Conservation (phyloP, 305 asterid genomes). For the Vinca major region DNA sequence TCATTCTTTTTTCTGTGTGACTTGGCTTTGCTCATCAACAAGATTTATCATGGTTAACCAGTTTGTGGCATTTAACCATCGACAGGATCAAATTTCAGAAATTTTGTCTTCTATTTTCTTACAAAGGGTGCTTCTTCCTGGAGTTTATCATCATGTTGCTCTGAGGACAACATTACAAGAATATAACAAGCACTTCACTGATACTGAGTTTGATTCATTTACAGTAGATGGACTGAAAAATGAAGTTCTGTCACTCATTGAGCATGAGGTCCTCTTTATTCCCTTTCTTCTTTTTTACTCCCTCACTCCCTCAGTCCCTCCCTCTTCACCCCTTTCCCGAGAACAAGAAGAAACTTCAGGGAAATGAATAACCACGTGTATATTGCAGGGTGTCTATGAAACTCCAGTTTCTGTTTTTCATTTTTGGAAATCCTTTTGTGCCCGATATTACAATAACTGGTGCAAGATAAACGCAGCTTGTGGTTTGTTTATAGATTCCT, state of each 20-base stretch:
- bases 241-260: slow-evolving; percentile 68
- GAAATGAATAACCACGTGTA: slow-evolving; percentile 24
- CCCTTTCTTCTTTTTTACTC: slow-evolving; percentile 10
- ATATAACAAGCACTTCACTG: slow-evolving; percentile 62
- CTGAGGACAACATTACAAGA: slow-evolving; percentile 69
- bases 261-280: slow-evolving; percentile 51
- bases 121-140: slow-evolving; percentile 81
- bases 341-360: slow-evolving; percentile 7
- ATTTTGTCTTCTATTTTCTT: slow-evolving; percentile 72
- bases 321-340: neutral
- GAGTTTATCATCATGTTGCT: slow-evolving; percentile 57
- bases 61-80: neutral
- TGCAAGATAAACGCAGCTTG: slow-evolving; percentile 57
- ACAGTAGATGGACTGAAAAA: slow-evolving; percentile 74
- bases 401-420: slow-evolving; percentile 60
- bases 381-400: slow-evolving; percentile 56
- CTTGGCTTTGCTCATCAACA: neutral
- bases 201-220: slow-evolving; percentile 67
- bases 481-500: slow-evolving; percentile 71
- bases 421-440: slow-evolving; percentile 65
- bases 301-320: neutral
- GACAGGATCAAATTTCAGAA: slow-evolving; percentile 82
- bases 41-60: neutral
- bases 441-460: slow-evolving; percentile 66
- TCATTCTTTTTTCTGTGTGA: neutral